Evolutionary conservation across 2,329 filamentous ascomycete genomes (phyloP), one percentile per base, ranked within the genome.

Genomic region (Sarocladium strictum): DNA sequence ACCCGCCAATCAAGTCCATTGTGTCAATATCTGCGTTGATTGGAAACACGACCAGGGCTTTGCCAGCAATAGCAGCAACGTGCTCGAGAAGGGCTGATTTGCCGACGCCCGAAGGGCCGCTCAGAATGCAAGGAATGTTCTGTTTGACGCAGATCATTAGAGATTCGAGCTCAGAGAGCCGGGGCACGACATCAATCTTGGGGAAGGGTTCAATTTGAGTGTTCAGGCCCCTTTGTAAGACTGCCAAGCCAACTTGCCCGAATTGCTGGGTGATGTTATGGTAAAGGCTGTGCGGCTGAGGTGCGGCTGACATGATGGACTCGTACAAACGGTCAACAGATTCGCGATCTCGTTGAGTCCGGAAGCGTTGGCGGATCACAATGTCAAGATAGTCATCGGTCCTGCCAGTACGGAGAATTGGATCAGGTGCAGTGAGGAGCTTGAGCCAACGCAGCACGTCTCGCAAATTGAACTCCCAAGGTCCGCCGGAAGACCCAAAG

Each of bases 11-110:
- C 55, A 99, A 82, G 69, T 99, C 94, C 85, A 96, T 96, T 1
- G 93, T 92, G 68, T 99, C 94, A 43, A 96, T 89, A 63, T 99
- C 95, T 6, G 92, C 87, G 65, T 96, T 99, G 72, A 99, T 84
- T 1, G 92, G 85, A 62, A 97, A 89, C 15, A 90, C 87, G 29
- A 92, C 81, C 3, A 97, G 74, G 1, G 84, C 77, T 54, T 87
- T 87, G 23, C 94, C 94, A 40, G 83, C 83, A 23, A 87, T 72
- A 12, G 87, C 85, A n/a, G 94, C 92, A 26, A 96, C 77, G 59
- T 93, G 86, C 57, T 86, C 80, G 14, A 99, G 74, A 4, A 96
- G 76, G 4, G 83, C 81, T 1, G 90, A 93, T 70, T 99, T 99
- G 26, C 94, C 94, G 59, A 84, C 87, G 0, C 92, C 93, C 0